phyloP scores from a whole-genome alignment of 176 grass and related monocot genomes.

The Carex scoparia region DNA sequence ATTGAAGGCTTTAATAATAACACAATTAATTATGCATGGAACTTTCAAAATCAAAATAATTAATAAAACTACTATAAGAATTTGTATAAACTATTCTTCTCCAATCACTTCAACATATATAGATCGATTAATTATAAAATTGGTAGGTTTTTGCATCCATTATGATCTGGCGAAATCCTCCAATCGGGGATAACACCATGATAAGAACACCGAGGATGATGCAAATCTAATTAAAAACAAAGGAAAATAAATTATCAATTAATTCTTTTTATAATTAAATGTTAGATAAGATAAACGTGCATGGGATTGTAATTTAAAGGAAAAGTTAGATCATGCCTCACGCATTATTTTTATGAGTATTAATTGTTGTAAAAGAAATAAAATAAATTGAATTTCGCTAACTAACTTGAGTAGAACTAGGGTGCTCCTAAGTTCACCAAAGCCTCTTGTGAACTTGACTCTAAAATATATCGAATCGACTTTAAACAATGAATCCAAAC shows the following conservation, averaged over 20 bases:
- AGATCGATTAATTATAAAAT: slow-evolving; percentile 46
- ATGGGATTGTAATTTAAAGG: background rate
- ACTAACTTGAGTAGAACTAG: no score
- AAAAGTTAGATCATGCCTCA: background rate
- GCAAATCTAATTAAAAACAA: slow-evolving; percentile 47
- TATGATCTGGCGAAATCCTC: slow-evolving; percentile 64
- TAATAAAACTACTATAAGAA: background rate
- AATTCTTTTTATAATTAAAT: background rate
- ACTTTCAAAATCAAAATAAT: background rate
- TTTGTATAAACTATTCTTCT: background rate
- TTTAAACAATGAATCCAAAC: no score
- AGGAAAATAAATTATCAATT: background rate
- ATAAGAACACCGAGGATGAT: slow-evolving; percentile 60
- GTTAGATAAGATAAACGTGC: background rate
- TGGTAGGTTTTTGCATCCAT: slow-evolving; percentile 35
- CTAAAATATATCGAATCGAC: no score
- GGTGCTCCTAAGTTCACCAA: no score
- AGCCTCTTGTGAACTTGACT: no score
- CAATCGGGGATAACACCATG: slow-evolving; percentile 65
- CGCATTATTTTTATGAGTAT: background rate
- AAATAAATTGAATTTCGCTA: background rate
- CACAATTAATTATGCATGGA: background rate
- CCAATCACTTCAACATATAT: no score
- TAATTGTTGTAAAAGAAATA: background rate
- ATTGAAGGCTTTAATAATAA: background rate